Conservation (phyloP, 2,329 filamentous ascomycete species). For the Curvularia sp. region DNA sequence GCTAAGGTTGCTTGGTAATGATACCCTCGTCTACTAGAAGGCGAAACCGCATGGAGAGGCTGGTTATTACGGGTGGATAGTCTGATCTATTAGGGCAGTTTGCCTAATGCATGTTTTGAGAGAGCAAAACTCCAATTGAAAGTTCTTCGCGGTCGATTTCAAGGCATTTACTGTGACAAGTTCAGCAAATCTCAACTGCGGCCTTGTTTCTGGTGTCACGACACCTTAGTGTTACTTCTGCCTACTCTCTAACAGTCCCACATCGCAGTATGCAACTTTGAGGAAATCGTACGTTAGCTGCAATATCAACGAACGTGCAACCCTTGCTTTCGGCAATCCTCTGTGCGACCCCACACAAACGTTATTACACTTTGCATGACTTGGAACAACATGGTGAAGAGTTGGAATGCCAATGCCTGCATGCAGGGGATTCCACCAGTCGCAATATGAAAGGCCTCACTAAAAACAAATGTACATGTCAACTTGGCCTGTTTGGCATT, state of each 20-base stretch:
- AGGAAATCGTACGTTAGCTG: conserved; percentile 9
- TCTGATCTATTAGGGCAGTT: not conserved
- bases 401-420: conserved; percentile 21
- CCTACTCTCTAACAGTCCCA: conserved; percentile 4
- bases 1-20: conserved; percentile 70
- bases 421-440: not conserved
- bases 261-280: conserved; percentile 4
- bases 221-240: too few relatives aligned
- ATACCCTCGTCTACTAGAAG: not conserved
- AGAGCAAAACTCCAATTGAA: too few relatives aligned
- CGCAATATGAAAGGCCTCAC: conserved; percentile 10
- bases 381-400: conserved; percentile 10
- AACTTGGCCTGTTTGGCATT: not conserved
- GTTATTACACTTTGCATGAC: conserved; percentile 9
- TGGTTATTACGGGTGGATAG: not conserved
- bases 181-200: too few relatives aligned
- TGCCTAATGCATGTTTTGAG: not conserved
- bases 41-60: not conserved
- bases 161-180: too few relatives aligned
- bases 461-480: conserved; percentile 1
- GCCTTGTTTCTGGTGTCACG: too few relatives aligned
- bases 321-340: conserved; percentile 8
- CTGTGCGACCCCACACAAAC: conserved; percentile 19
- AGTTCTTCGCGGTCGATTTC: too few relatives aligned
- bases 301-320: conserved; percentile 16